A percentile compares a stretch with the other conserved stretches of the same genome.
These are phyloP conservation scores for Capsicum rhomboideum DNA, from an alignment of 257 asterid species.

Conservation along the genomic window DNA sequence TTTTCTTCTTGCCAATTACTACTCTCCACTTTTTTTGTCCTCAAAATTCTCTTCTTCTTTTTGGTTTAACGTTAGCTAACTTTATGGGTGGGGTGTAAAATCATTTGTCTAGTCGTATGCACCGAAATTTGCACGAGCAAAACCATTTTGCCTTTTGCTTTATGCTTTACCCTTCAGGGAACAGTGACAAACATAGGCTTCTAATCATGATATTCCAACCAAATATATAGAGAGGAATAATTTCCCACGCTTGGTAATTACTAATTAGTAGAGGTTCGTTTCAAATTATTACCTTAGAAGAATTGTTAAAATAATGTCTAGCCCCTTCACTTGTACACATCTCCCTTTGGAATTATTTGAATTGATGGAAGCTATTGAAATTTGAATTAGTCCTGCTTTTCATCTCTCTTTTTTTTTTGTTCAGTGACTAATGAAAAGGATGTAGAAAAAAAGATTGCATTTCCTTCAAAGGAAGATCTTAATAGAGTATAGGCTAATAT, in stretches of 20 bases:
- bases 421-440: not conserved
- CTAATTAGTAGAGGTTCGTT: not conserved
- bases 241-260: not conserved
- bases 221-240: not conserved
- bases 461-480: not conserved
- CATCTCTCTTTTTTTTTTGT: not conserved
- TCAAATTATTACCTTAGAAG: not conserved
- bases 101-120: slow-evolving; percentile 6
- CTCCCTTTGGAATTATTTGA: too few relatives aligned
- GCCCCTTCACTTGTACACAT: too few relatives aligned
- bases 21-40: too few relatives aligned
- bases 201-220: not conserved
- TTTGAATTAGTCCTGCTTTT: not conserved
- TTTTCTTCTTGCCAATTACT: not conserved
- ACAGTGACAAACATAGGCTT: not conserved
- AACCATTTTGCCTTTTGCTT: slow-evolving; percentile 1
- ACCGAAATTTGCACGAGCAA: slow-evolving; percentile 4
- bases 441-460: not conserved
- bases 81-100: slow-evolving; percentile 1
- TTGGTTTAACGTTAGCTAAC: not conserved
- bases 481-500: not conserved
- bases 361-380: too few relatives aligned
- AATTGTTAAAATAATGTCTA: too few relatives aligned
- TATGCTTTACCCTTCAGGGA: not conserved
- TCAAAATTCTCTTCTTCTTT: not conserved